Evolutionary conservation across 169 alveolate species (phyloP), one percentile per base, ranked within the genome.

Genomic region (Plasmodium fragile): DNA sequence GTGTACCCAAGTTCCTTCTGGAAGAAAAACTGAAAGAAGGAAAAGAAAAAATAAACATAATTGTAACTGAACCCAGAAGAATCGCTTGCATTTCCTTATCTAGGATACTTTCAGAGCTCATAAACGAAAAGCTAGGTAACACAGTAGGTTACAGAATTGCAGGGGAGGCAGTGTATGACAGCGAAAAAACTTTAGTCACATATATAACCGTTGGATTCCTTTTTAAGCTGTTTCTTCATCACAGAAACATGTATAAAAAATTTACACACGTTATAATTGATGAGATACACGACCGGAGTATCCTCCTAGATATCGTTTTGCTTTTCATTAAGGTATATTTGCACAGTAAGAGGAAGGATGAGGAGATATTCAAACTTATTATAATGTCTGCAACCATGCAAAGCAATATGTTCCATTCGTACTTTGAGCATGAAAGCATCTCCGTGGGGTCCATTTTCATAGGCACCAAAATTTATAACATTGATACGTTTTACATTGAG

Each of bases 221-320:
- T 8, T 96, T 98, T 41, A 96, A 98, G 92, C 98, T 97, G 84
- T 97, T 98, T 32, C 95, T 97, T 28, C 84, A 96, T 34, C 97
- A 96, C 72, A 41, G 75, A 83, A 65, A 83, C 41, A 83, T 89
- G 22, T 95, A 97, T 72, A 87, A 92, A 41, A 92, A 95, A 73
- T 98, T 96, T 92, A 95, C 97, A 13, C 96, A 95, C 41, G 83
- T 98, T 3, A 96, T 98, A 3, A 94, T 98, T n/a, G 99, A 98
- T 95, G 99, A 98, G 92, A 97, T 97, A 34, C 99, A 98, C 93
- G 99, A 98, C 83, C 96, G 99, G 92, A 95, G 98, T 43, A 93
- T 97, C 11, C 97, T 97, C 77, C 93, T 98, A 5, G 99, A 98
- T 82, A 95, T 97, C 32, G 92, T 83, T 1, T 41, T 83, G 55